Evolutionary conservation across 2,329 filamentous ascomycete species (phyloP).

Genomic region (Botrytis tulipae): DNA sequence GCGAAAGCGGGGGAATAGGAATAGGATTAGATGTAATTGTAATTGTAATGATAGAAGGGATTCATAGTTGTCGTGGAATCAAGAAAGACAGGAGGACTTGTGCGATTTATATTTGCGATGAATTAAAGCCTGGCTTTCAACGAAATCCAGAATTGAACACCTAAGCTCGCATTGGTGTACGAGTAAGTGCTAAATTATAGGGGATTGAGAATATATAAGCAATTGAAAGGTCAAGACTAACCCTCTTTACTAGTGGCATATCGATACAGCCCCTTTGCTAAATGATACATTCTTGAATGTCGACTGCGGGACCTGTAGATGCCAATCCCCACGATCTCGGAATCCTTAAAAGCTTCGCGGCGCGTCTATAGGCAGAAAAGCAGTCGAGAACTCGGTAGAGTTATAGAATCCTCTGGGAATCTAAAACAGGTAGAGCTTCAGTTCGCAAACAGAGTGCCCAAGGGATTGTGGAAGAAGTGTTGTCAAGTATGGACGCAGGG

Average conservation of each 20-base stretch:
- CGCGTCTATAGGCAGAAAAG: background rate
- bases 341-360: background rate
- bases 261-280: slow-evolving; percentile 90
- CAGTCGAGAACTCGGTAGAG: background rate
- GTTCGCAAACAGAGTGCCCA: background rate
- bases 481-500: background rate
- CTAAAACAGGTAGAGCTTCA: background rate
- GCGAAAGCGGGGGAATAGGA: slow-evolving; percentile 5
- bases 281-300: slow-evolving; percentile 73
- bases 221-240: slow-evolving; percentile 41
- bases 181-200: background rate
- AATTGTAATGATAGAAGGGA: background rate
- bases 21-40: too few relatives aligned
- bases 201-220: background rate
- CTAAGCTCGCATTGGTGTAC: background rate
- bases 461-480: background rate
- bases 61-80: background rate
- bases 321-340: background rate
- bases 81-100: background rate
- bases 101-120: background rate
- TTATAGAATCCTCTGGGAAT: background rate
- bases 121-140: background rate
- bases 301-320: background rate
- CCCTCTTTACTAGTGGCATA: slow-evolving; percentile 97
- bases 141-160: background rate